These are phyloP conservation scores for Proliferodiscus dingleyae DNA, from an alignment of 2,329 filamentous ascomycete species.

Conservation along the genomic window DNA sequence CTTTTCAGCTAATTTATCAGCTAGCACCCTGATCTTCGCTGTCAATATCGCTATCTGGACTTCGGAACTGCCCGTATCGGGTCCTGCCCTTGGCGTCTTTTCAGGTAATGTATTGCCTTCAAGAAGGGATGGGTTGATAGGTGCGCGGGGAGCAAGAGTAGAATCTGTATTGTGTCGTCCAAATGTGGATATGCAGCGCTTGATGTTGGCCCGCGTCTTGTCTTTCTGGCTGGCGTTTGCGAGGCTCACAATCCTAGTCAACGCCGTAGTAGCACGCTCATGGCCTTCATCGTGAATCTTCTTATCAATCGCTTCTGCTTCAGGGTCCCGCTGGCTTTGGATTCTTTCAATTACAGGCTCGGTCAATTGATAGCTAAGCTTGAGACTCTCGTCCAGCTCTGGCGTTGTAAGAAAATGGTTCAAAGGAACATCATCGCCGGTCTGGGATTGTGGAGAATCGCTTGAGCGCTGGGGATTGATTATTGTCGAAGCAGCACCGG, in stretches of 20 bases:
- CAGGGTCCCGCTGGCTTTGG: slow-evolving; percentile 38
- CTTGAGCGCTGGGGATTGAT: slow-evolving; percentile 24
- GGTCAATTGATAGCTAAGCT: slow-evolving; percentile 64
- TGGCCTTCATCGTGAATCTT: slow-evolving; percentile 52
- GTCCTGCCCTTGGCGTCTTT: slow-evolving; percentile 67
- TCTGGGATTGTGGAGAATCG: slow-evolving; percentile 38
- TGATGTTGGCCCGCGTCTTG: slow-evolving; percentile 73
- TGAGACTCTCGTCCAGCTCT: slow-evolving; percentile 63
- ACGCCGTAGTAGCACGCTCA: slow-evolving; percentile 65
- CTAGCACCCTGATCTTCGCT: slow-evolving; percentile 81
- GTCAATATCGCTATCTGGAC: slow-evolving; percentile 98
- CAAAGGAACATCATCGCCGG: slow-evolving; percentile 51
- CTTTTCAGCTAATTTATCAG: slow-evolving; percentile 62
- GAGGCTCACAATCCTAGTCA: slow-evolving; percentile 74
- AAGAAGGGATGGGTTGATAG: slow-evolving; percentile 15
- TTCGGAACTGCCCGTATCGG: slow-evolving; percentile 90
- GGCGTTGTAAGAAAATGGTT: slow-evolving; percentile 70
- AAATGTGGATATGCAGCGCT: slow-evolving; percentile 79
- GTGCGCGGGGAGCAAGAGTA: slow-evolving; percentile 46
- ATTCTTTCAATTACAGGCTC: slow-evolving; percentile 43
- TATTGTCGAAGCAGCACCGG: slow-evolving; percentile 16
- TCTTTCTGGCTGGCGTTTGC: slow-evolving; percentile 75
- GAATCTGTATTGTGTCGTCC: slow-evolving; percentile 86
- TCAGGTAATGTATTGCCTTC: slow-evolving; percentile 20
- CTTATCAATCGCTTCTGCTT: slow-evolving; percentile 31